Conservation (phyloP, 2,329 filamentous ascomycete species). For the Orbilia brochopaga region DNA sequence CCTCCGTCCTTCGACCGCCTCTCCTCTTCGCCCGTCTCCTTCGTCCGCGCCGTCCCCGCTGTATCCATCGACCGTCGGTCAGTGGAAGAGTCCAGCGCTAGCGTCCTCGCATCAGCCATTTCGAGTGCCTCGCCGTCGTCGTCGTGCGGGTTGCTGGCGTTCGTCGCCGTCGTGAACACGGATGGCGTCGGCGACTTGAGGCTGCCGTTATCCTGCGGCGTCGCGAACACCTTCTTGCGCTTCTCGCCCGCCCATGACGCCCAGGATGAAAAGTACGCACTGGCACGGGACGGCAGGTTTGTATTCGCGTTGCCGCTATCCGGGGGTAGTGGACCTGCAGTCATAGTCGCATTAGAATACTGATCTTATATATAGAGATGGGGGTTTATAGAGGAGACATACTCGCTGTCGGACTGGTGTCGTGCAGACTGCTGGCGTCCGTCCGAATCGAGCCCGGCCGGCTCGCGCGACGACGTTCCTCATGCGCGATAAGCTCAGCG, state of each 20-base stretch:
- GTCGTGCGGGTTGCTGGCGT: constrained; percentile 7
- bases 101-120: constrained; percentile 29
- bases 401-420: constrained; percentile 46
- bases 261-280: constrained; percentile 73
- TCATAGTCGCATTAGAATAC: constrained; percentile 4
- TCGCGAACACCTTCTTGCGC: constrained; percentile 63
- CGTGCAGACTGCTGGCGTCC: constrained; percentile 44
- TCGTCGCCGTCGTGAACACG: constrained; percentile 15
- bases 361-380: constrained; percentile 5
- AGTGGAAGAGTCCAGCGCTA: constrained; percentile 1
- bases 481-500: constrained; percentile 60
- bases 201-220: constrained; percentile 18
- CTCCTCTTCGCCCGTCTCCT: constrained; percentile 18
- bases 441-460: constrained; percentile 49
- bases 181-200: constrained; percentile 30
- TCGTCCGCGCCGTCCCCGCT: constrained; percentile 17
- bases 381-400: constrained; percentile 32
- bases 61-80: constrained; percentile 38
- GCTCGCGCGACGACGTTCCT: constrained; percentile 57
- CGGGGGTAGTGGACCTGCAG: constrained; percentile 37
- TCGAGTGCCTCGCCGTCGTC: constrained; percentile 31
- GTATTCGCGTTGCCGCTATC: constrained; percentile 31
- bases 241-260: constrained; percentile 77
- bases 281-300: constrained; percentile 59
- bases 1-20: constrained; percentile 17